Base-by-base conservation (phyloP, 352 stramenopile genomes). In the Globisporangium rhizosaccharum region DNA sequence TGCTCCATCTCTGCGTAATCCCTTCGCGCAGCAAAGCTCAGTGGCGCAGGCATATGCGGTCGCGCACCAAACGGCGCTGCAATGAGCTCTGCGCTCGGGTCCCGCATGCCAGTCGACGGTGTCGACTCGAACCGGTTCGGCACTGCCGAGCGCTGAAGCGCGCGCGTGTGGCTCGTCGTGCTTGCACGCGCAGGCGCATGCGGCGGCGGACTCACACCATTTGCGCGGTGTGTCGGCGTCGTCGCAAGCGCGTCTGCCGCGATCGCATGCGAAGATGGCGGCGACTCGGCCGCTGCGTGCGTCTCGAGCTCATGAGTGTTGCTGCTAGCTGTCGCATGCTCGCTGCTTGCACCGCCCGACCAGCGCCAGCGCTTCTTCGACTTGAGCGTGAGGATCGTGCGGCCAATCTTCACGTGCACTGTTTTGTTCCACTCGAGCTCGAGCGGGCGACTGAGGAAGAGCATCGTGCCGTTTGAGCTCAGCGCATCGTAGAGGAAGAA, bases 291-390 rank as follows among this genome's bases (percentile, higher is more conserved):
- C 28, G 28, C 6, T 6, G 28, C 53, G 14, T 39, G 33, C 6
- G 33, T 39, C 33, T 25, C 42, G 12, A 47, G 23, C 10, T 53
- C 54, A 23, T 65, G 60, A 11, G 47, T 25, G 20, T 73, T 70
- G 37, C 72, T 71, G 1, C 68, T 66, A 10, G 73, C 65, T 37
- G 33, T 12, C 7, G 44, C 44, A 11, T 76, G 68, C n/a, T 79
- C 71, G 9, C 68, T 73, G 42, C 67, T 44, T 15, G 51, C 62
- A 17, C 74, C 73, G 26, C 77, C 76, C 11, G 68, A 72, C 82
- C 82, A 93, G 72, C 87, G 87, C 82, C 82, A 92, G 18, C 82
- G 79, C 59, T 90, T 91, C 67, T 93, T 93, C 2, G 84, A 83
- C 56, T 88, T 90, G 28, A 93, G 72, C 17, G 84, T 92, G 30